A percentile compares a stretch with the other conserved stretches of the same genome.
Evolutionary conservation across 1,284 basidiomycete genomes (phyloP).

Genomic region (Fomitopsis palustris): DNA sequence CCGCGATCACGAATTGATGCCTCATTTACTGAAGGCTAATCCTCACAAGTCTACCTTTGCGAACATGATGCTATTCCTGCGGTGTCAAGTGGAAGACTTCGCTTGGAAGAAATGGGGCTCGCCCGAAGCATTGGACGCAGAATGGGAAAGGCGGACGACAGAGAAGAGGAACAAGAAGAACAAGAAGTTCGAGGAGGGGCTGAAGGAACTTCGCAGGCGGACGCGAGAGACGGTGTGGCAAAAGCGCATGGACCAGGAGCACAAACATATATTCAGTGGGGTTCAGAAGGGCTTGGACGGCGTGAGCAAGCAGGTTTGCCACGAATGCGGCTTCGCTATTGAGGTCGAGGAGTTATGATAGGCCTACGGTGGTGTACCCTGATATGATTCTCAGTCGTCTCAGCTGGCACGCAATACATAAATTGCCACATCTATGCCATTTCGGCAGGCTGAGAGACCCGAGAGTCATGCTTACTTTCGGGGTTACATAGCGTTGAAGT

Average conservation of each 20-base stretch:
- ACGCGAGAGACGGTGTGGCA: slow-evolving; percentile 92
- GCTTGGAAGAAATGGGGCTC: slow-evolving; percentile 99
- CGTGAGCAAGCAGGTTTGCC: slow-evolving; percentile 70
- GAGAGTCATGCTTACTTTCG: too few species aligned
- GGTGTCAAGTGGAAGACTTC: slow-evolving; percentile 93
- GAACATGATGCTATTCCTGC: slow-evolving; percentile 99
- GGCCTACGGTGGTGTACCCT: too few species aligned
- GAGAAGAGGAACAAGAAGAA: slow-evolving; percentile 92
- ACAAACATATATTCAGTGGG: slow-evolving; percentile 78
- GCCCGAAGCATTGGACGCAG: slow-evolving; percentile 85
- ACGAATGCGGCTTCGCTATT: slow-evolving; percentile 83
- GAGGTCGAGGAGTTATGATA: slow-evolving; percentile 78
- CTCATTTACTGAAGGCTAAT: slow-evolving; percentile 94
- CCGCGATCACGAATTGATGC: slow-evolving; percentile 87
- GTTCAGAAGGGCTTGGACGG: slow-evolving; percentile 52
- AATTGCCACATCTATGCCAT: too few species aligned
- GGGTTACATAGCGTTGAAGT: too few species aligned
- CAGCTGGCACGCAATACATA: too few species aligned
- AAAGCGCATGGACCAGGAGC: slow-evolving; percentile 80
- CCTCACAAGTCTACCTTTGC: slow-evolving; percentile 96
- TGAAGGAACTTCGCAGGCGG: slow-evolving; percentile 77
- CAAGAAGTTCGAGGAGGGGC: slow-evolving; percentile 87
- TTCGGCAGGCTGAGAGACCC: too few species aligned
- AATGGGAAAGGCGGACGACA: slow-evolving; percentile 76
- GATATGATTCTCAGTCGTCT: too few species aligned